Evolutionary conservation across 2,329 filamentous ascomycete species (phyloP), one percentile per base, ranked within the genome.

Genomic region (Huntiella abstrusa): DNA sequence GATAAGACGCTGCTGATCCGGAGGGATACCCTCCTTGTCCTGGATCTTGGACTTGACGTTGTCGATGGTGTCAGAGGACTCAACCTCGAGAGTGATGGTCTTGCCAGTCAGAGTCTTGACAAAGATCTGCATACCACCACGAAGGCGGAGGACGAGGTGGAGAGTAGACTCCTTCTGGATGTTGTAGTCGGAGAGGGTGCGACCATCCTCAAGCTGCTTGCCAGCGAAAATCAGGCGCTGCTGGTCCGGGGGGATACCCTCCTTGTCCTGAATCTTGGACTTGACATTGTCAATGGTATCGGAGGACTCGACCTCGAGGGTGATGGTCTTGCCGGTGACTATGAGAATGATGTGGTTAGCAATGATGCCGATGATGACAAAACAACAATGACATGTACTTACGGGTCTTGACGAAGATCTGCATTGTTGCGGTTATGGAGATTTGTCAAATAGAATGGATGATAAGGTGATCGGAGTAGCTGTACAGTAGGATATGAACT

Each of bases 371-470:
- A 1, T 32, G 28, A 45, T 40, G 5, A 39, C 5, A 15, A 19
- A 43, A 22, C 6, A 36, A 19, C 22, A 35, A 16, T 38, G 17
- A 15, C 19, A n/a, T 36, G 33, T 57, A 80, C 80, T 74, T 71
- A 85, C 80, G 75, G 57, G 86, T 94, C 80, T 94, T 94, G 59
- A 94, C 87, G 67, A 94, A 95, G 73, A 95, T 94, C 75, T 94
- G 87, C 87, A 94, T 92, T 45, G 43, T 53, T 43, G 33, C 51
- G 6, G 22, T 41, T 43, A 44, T 51, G 40, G 43, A 41, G 49
- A 44, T 17, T 19, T 13, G 19, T 35, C 4, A 19, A 33, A 42
- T 22, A 47, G 45, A 43, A 22, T 42, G 28, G 35, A 46, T 33
- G 46, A 45, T 22, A 49, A 35, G 46, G 41, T 13, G 41, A 48